These are phyloP conservation scores for Fragosphaeria purpurea DNA, from an alignment of 2,329 filamentous ascomycete genomes.

Conservation along the genomic window DNA sequence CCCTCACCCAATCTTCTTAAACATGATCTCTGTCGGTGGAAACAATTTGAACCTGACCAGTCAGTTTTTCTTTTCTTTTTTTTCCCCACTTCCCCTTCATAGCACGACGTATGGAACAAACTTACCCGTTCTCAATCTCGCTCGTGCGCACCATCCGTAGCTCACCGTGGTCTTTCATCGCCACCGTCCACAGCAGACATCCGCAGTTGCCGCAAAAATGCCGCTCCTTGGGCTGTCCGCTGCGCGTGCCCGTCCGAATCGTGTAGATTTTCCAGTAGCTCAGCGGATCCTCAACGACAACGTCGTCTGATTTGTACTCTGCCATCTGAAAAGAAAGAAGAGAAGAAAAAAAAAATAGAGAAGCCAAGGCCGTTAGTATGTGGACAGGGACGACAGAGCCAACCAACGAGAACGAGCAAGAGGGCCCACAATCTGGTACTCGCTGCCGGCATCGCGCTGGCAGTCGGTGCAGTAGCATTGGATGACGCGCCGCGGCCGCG, in stretches of 20 bases:
- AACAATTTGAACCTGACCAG: conserved; percentile 6
- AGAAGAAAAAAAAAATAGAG: not conserved
- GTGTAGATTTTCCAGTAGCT: conserved; percentile 13
- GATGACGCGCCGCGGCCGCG: conserved; percentile 10
- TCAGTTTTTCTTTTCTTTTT: not conserved
- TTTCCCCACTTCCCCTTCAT: too few species aligned
- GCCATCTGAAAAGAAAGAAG: conserved; percentile 7
- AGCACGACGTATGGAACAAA: not conserved
- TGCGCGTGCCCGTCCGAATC: conserved; percentile 10
- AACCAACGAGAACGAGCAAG: too few species aligned
- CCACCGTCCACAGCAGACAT: conserved; percentile 14
- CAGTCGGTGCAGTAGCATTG: conserved; percentile 15
- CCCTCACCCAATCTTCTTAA: not conserved
- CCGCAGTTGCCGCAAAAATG: conserved; percentile 16
- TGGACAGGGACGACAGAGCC: not conserved
- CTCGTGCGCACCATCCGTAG: conserved; percentile 13
- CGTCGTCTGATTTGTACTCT: conserved; percentile 11
- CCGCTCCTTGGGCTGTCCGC: conserved; percentile 15
- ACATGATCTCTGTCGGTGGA: conserved; percentile 10
- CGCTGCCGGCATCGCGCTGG: conserved; percentile 11
- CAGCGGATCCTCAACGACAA: conserved; percentile 12
- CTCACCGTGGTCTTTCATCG: conserved; percentile 12
- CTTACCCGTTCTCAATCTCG: conserved; percentile 12
- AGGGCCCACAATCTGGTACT: conserved; percentile 11
- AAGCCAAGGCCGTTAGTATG: not conserved